Conservation (phyloP, 2,329 filamentous ascomycete genomes). For the Plectosphaerella cucumerina region DNA sequence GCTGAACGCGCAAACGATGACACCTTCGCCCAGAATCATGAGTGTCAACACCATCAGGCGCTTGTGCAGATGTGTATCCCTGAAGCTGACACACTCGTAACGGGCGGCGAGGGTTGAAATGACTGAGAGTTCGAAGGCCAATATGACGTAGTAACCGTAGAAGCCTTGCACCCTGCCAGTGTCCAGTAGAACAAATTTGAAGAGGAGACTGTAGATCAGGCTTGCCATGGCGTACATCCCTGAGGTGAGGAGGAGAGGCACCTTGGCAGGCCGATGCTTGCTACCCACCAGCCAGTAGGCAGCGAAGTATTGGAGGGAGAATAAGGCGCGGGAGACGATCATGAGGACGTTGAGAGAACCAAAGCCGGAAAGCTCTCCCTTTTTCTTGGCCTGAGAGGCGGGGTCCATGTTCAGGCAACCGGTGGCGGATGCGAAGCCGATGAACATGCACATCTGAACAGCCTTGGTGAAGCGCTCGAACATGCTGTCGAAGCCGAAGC, state of each 20-base stretch:
- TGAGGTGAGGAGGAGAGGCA: conserved; percentile 23
- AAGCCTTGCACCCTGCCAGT: conserved; percentile 18
- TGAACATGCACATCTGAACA: conserved; percentile 50
- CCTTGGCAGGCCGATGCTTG: conserved; percentile 18
- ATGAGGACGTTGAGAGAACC: conserved; percentile 33
- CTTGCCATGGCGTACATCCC: conserved; percentile 26
- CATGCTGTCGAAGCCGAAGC: conserved; percentile 51
- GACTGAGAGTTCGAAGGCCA: conserved; percentile 40
- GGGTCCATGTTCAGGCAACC: conserved; percentile 33
- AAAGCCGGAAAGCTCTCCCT: conserved; percentile 24
- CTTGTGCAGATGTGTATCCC: conserved; percentile 53
- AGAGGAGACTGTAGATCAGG: conserved; percentile 17
- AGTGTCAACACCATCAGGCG: conserved; percentile 55
- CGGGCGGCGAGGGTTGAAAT: conserved; percentile 43
- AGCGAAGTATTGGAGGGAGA: conserved; percentile 28
- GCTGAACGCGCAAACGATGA: conserved; percentile 49
- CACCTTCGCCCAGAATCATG: conserved; percentile 56
- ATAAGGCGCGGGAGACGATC: conserved; percentile 23
- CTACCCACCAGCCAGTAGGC: conserved; percentile 25
- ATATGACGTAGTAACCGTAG: conserved; percentile 45
- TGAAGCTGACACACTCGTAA: conserved; percentile 48
- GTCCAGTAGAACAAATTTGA: conserved; percentile 3
- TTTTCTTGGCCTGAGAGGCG: neutral
- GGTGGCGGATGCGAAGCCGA: conserved; percentile 49
- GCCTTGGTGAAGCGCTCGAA: conserved; percentile 51